phyloP scores from a whole-genome alignment of 1,284 basidiomycete genomes.

The Rugosomyces carneus region DNA sequence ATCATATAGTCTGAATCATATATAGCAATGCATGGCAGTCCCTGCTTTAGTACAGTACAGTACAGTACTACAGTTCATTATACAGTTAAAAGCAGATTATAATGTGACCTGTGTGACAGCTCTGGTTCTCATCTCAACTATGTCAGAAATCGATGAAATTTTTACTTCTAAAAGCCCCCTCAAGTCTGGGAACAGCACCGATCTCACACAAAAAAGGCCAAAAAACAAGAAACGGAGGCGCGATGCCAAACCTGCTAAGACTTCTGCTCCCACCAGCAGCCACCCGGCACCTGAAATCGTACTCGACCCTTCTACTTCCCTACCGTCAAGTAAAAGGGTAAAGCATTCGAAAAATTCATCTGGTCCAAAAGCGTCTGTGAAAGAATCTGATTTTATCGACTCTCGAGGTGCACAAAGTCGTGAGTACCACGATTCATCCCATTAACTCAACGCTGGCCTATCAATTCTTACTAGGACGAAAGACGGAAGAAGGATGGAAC shows the following conservation, averaged over 20 bases:
- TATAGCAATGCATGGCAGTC: no score
- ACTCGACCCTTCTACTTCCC: constrained; percentile 46
- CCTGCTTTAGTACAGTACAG: no score
- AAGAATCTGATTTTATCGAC: constrained; percentile 50
- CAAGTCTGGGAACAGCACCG: constrained; percentile 16
- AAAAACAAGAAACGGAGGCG: constrained; percentile 35
- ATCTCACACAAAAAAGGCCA: constrained; percentile 35
- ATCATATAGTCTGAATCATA: no score
- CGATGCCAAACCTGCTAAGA: constrained; percentile 14
- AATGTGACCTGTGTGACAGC: constrained; percentile 11
- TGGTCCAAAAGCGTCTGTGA: constrained; percentile 14
- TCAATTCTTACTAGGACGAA: constrained; percentile 47
- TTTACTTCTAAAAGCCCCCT: constrained; percentile 51
- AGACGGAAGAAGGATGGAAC: constrained; percentile 79
- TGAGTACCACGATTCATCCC: constrained; percentile 31
- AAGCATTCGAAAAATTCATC: constrained; percentile 27
- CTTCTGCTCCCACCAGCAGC: constrained; percentile 12
- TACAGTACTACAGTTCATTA: no score
- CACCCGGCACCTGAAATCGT: constrained; percentile 50
- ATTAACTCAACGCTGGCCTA: constrained; percentile 4
- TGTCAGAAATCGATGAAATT: constrained; percentile 77
- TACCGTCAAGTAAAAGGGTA: constrained; percentile 26
- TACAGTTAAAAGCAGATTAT: no score
- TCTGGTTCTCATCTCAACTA: constrained; percentile 15
- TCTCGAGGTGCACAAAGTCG: constrained; percentile 70